These are phyloP conservation scores for Neonectria neomacrospora DNA, from an alignment of 2,329 filamentous ascomycete genomes.

Conservation along the genomic window DNA sequence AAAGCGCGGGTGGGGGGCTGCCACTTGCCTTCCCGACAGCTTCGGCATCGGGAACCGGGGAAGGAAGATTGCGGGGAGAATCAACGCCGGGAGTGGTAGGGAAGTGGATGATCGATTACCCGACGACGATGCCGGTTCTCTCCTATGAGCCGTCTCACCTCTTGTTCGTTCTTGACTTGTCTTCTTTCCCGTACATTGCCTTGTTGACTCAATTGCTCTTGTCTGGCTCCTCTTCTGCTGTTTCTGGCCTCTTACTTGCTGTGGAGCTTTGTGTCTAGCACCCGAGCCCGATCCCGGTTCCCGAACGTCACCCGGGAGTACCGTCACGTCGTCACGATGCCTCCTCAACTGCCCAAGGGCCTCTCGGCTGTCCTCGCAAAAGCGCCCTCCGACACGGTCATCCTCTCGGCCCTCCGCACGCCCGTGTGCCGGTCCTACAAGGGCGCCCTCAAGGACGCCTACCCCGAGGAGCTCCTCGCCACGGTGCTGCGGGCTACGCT, in stretches of 20 bases:
- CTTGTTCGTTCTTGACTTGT: conserved; percentile 9
- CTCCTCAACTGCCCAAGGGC: conserved; percentile 56
- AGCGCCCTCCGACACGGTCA: conserved; percentile 82
- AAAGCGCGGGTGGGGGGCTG: conserved; percentile 14
- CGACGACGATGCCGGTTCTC: conserved; percentile 27
- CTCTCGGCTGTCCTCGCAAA: conserved; percentile 82
- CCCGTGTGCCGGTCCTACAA: conserved; percentile 86
- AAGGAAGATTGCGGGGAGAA: conserved; percentile 12
- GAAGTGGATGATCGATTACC: conserved; percentile 41
- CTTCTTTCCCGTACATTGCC: conserved; percentile 2
- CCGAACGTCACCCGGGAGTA: conserved; percentile 20
- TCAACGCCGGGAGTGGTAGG: conserved; percentile 27
- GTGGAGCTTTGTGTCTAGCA: conserved; percentile 2
- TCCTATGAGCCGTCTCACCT: conserved; percentile 7
- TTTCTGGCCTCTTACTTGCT: background rate
- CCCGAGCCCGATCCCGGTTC: conserved; percentile 13
- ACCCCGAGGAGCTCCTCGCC: conserved; percentile 88
- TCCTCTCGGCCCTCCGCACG: conserved; percentile 90
- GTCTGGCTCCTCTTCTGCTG: background rate
- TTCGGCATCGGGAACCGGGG: conserved; percentile 36
- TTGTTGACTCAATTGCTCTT: conserved; percentile 21
- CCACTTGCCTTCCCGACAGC: conserved; percentile 26
- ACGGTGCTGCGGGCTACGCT: conserved; percentile 61
- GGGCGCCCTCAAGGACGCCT: conserved; percentile 85
- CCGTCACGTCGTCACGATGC: conserved; percentile 13